phyloP scores from a whole-genome alignment of 306 rosid species.

The Fragaria ananassa region DNA sequence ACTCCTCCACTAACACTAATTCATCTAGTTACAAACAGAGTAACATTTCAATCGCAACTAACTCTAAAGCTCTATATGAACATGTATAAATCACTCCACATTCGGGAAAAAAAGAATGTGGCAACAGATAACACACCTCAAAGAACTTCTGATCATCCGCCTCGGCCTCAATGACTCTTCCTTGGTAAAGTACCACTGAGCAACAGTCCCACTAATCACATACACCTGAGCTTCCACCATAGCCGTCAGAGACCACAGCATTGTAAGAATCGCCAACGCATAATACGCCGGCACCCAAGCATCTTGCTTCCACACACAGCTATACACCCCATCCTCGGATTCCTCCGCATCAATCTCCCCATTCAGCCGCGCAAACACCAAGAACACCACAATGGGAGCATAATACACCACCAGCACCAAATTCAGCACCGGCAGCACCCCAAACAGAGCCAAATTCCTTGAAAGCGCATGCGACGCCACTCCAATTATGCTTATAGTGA shows the following conservation, averaged over 20 bases:
- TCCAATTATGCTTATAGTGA: constrained; percentile 68
- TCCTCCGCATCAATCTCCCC: constrained; percentile 50
- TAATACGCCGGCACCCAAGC: constrained; percentile 88
- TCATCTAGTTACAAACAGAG: background rate
- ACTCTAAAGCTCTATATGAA: background rate
- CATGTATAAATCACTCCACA: background rate
- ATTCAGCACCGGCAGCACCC: constrained; percentile 58
- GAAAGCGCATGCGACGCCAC: constrained; percentile 76
- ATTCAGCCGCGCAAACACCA: constrained; percentile 69
- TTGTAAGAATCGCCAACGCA: constrained; percentile 77
- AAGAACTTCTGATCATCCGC: constrained; percentile 59
- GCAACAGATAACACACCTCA: constrained; percentile 49
- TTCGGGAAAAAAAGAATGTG: background rate
- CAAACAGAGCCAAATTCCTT: constrained; percentile 59
- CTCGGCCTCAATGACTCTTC: constrained; percentile 42
- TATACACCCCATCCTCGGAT: constrained; percentile 40
- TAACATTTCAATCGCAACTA: background rate
- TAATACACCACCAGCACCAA: constrained; percentile 53
- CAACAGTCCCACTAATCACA: constrained; percentile 83
- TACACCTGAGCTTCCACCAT: constrained; percentile 80
- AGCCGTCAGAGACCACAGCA: constrained; percentile 77
- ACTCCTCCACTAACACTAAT: background rate
- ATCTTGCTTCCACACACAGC: constrained; percentile 83
- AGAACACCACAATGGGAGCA: constrained; percentile 72
- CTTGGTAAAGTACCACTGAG: constrained; percentile 85